Base-by-base conservation (phyloP, 495 filamentous ascomycete genomes). In the Penicillium soppii region DNA sequence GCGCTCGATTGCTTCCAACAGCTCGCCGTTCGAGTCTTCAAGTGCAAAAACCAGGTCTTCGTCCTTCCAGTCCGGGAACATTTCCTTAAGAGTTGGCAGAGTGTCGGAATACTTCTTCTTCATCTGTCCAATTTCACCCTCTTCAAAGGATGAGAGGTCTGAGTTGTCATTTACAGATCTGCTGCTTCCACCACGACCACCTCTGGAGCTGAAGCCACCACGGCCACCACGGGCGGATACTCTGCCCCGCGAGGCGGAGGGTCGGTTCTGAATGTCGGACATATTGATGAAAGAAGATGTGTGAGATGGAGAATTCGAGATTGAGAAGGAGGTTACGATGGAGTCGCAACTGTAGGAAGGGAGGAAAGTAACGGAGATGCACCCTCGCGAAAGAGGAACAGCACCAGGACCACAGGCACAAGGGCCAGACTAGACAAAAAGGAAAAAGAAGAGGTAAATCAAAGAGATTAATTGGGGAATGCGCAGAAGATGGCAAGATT, bases 21-120 rank as follows among this genome's bases (percentile, higher is more conserved):
- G 79, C 66, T 97, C 90, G 60, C 92, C 94, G 61, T 91, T 82
- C 32, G 90, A 91, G 75, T 99, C 94, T 66, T 94, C 82, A 50
- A 99, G 75, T 43, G 91, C 91, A 59, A 91, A 91, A 42, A 96
- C 82, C 42, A 97, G 80, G 65, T 97, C 91, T 62, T 94, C 89
- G 53, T 92, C 85, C 42, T 92, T 88, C 92, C 91, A 95, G 67
- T 88, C 83, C 21, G 90, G 82, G 76, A 95, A 95, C 74, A 97
- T 81, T 63, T 96, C 92, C 67, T 89, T 90, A 63, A 97, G 83
- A 52, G 78, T 83, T 43, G 69, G 73, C 56, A 97, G 75, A 68
- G 91, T 85, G 54, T 69, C 62, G 55, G 85, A 78, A 67, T 95
- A 96, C 59, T 87, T 82, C 75, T 87, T 89, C 80, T 95, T 96